Percentiles rank a stretch among this genome's conserved stretches.
Evolutionary conservation across 352 stramenopile species (phyloP).

Genomic region (Pythium sukuiense): DNA sequence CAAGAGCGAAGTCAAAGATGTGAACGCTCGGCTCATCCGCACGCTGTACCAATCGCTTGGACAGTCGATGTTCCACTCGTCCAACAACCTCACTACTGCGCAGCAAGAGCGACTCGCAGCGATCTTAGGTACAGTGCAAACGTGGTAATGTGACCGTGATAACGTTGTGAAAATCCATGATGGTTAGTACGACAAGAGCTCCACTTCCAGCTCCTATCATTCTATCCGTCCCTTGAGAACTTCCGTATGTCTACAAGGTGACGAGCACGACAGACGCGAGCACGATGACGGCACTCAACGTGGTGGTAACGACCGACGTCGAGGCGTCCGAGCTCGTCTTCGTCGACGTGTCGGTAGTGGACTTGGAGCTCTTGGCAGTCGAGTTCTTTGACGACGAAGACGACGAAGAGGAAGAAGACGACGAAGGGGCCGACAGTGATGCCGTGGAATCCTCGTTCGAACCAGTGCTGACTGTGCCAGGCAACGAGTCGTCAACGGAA

Average conservation of each 20-base stretch:
- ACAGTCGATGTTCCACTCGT: conserved; percentile 24
- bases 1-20: conserved; percentile 72
- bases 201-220: no score
- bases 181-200: no score
- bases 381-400: conserved; percentile 18
- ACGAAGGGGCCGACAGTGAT: neutral
- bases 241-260: conserved; percentile 7
- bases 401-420: neutral
- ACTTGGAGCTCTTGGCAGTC: conserved; percentile 10
- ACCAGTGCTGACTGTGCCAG: conserved; percentile 13
- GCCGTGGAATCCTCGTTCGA: conserved; percentile 9
- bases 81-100: conserved; percentile 45
- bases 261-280: conserved; percentile 19
- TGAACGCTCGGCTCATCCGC: conserved; percentile 46
- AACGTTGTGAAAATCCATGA: neutral
- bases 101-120: conserved; percentile 57
- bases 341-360: conserved; percentile 10
- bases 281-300: conserved; percentile 13
- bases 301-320: conserved; percentile 3
- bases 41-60: conserved; percentile 33
- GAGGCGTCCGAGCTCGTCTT: neutral
- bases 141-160: neutral
- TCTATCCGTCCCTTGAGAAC: no score
- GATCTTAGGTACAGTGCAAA: conserved; percentile 36
- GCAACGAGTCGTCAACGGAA: neutral